phyloP scores from a whole-genome alignment of 768 basidiomycete species.

The Phlegmacium glaucopus region DNA sequence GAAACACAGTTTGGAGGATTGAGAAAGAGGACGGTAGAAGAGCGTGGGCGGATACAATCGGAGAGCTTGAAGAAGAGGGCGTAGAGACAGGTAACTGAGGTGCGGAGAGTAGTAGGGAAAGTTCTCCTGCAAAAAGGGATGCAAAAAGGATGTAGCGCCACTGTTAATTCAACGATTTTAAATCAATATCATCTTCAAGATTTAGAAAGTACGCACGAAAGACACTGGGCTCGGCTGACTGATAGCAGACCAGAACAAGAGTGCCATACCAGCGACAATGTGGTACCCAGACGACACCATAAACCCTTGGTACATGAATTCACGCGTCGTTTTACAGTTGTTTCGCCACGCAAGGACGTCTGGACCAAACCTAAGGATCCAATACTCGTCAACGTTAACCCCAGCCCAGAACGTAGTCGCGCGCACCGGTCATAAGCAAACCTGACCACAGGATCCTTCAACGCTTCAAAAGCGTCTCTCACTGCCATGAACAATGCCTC shows the following conservation, averaged over 20 bases:
- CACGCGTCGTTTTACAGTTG: conserved; percentile 58
- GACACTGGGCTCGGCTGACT: conserved; percentile 57
- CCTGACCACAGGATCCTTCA: conserved; percentile 72
- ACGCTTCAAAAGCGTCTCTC: conserved; percentile 71
- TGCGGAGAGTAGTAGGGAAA: conserved; percentile 58
- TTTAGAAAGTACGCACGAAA: conserved; percentile 52
- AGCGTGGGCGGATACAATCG: conserved; percentile 14
- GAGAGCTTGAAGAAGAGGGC: conserved; percentile 21
- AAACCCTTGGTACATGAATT: conserved; percentile 68
- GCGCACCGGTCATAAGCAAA: conserved; percentile 85
- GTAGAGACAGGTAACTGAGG: conserved; percentile 36
- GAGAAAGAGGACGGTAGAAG: conserved; percentile 11
- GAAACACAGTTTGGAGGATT: conserved; percentile 43
- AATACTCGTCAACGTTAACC: not conserved
- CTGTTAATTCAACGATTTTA: conserved; percentile 30
- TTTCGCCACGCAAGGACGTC: conserved; percentile 65
- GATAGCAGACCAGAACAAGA: conserved; percentile 63
- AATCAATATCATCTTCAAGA: conserved; percentile 6
- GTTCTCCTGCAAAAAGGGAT: conserved; percentile 57
- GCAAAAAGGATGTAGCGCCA: conserved; percentile 80
- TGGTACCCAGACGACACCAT: conserved; percentile 64
- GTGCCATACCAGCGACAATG: conserved; percentile 49
- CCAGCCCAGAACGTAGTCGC: not conserved
- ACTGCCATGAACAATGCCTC: conserved; percentile 68
- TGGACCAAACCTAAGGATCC: conserved; percentile 66